Evolutionary conservation across 192 early-diverging fungal species (phyloP), one percentile per base, ranked within the genome.

Genomic region (Ramicandelaber brevisporus): DNA sequence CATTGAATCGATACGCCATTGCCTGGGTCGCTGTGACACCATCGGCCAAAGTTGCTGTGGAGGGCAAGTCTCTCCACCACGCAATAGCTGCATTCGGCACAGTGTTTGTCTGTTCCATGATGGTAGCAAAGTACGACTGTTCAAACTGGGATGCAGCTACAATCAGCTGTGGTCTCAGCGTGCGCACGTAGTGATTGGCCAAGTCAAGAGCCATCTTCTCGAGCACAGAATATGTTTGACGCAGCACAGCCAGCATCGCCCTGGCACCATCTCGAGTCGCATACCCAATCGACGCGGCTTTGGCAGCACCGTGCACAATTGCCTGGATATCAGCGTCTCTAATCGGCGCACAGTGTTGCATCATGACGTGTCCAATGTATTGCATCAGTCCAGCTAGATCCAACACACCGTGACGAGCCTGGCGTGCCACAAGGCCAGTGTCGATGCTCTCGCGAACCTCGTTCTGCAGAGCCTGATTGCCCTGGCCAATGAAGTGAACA

Each of bases 401-500:
- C 26, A 79, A 56, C 8, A 70, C 68, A 17, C 53, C 59, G 44
- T 78, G 68, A 26, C 59, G 44, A 8, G 80, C 50, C 43, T 80
- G 65, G 38, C 68, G 67, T 3, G 54, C 35, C 13, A 72, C 26
- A 6, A 63, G 36, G 7, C 57, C 58, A 17, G 59, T 46, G 36
- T 76, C 68, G 34, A 71, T 31, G 1, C 51, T 53, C 31, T 57
- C 58, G 4, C 41, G 33, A 23, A 68, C 25, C 21, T 61, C 39
- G 1, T 33, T 35, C 5, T 50, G 30, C 13, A 28, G 40, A 11
- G 54, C 43, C 11, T 51, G 36, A 32, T 53, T 56, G 1, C 40
- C 13, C 5, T 46, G 38, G 14, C 53, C 46, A 14, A 59, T 41
- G 8, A 42, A 35, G 43, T 51, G 48, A 27, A 63, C 61, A 2